Evolutionary conservation across 805 yeast species (phyloP).

Genomic region (Candida sithepensis): DNA sequence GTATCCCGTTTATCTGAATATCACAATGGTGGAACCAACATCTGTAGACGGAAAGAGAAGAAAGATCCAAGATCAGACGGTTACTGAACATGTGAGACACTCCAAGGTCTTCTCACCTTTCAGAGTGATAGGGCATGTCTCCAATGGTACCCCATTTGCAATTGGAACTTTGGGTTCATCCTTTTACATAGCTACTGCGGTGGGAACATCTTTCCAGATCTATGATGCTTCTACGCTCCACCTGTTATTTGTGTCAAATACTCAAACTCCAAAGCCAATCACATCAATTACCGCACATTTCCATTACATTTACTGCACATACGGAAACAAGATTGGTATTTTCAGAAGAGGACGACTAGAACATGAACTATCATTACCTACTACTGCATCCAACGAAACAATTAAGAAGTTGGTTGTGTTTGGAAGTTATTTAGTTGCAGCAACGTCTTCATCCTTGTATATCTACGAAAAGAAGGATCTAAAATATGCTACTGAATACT

Average conservation of each 20-base stretch:
- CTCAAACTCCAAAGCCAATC: slow-evolving; percentile 68
- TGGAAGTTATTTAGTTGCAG: slow-evolving; percentile 73
- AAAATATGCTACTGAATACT: slow-evolving; percentile 57
- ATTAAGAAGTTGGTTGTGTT: slow-evolving; percentile 57
- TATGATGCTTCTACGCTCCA: slow-evolving; percentile 88
- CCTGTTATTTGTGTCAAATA: slow-evolving; percentile 78
- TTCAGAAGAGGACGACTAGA: slow-evolving; percentile 78
- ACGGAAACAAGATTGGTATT: slow-evolving; percentile 67
- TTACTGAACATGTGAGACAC: slow-evolving; percentile 11
- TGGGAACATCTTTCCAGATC: slow-evolving; percentile 86
- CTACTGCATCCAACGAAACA: slow-evolving; percentile 19
- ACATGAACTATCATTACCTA: slow-evolving; percentile 32
- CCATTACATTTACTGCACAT: slow-evolving; percentile 79
- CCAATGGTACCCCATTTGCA: slow-evolving; percentile 82
- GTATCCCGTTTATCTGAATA: too few relatives aligned
- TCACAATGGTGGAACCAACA: slow-evolving; percentile 4
- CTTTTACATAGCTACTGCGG: slow-evolving; percentile 83
- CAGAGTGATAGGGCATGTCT: slow-evolving; percentile 84
- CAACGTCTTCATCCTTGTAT: slow-evolving; percentile 35
- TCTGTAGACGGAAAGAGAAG: slow-evolving; percentile 10
- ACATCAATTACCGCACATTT: slow-evolving; percentile 72
- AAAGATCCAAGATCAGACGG: slow-evolving; percentile 1
- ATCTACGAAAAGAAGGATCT: slow-evolving; percentile 32
- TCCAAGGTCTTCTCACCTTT: slow-evolving; percentile 81
- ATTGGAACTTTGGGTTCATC: slow-evolving; percentile 85